Percentiles rank a stretch among this genome's conserved stretches.
These are phyloP conservation scores for Filobasidium floriforme DNA, from an alignment of 768 basidiomycete genomes.

Conservation along the genomic window DNA sequence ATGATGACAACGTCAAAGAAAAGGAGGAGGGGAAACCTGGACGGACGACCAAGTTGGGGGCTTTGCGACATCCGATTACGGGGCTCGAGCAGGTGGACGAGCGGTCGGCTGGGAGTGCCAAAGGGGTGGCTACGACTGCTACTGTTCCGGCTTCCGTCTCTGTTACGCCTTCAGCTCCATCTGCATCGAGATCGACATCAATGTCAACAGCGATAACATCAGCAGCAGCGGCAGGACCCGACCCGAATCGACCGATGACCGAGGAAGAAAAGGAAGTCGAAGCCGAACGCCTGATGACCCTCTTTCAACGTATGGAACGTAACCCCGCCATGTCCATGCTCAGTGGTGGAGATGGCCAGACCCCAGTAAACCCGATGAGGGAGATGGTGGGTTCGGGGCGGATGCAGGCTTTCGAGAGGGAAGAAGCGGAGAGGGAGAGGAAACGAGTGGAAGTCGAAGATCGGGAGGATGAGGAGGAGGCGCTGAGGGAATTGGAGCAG, in stretches of 20 bases:
- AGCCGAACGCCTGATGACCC: conserved; percentile 79
- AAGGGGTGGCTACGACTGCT: background rate
- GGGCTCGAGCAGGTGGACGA: conserved; percentile 4
- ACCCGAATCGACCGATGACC: conserved; percentile 74
- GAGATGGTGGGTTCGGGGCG: conserved; percentile 28
- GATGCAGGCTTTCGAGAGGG: conserved; percentile 23
- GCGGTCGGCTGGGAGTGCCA: background rate
- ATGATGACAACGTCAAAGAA: background rate
- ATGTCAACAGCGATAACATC: background rate
- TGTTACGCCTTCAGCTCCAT: conserved; percentile 40
- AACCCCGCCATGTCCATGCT: conserved; percentile 42
- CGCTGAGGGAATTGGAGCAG: conserved; percentile 31
- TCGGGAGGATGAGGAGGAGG: conserved; percentile 32
- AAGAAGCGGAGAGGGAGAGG: conserved; percentile 22
- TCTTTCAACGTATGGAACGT: conserved; percentile 82
- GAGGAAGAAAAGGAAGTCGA: conserved; percentile 92
- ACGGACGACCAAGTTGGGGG: background rate
- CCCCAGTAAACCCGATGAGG: conserved; percentile 51
- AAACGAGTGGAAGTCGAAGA: conserved; percentile 21
- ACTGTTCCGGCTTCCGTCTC: conserved; percentile 36
- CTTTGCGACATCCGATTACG: conserved; percentile 13
- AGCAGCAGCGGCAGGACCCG: conserved; percentile 39
- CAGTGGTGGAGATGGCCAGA: conserved; percentile 46
- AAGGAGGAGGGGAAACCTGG: background rate
- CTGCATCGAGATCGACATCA: conserved; percentile 41